A percentile compares a stretch with the other conserved stretches of the same genome.
These are phyloP conservation scores for Arabidopsis hybrid DNA, from an alignment of 441 rosid species.

Conservation along the genomic window DNA sequence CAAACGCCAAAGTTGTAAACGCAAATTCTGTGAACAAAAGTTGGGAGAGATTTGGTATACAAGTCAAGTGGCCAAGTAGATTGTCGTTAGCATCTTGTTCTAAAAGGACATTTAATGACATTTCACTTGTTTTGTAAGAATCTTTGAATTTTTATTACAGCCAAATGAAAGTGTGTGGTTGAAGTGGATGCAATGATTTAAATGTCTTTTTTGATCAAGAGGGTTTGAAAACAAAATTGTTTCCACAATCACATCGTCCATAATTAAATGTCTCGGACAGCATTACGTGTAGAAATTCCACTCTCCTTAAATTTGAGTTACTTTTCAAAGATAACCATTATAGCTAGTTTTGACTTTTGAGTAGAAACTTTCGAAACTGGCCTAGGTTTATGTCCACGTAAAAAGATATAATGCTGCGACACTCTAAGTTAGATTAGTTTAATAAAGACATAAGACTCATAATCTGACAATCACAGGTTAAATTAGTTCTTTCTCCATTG, in stretches of 20 bases:
- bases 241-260: constrained; percentile 35
- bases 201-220: constrained; percentile 23
- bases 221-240: constrained; percentile 1
- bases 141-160: constrained; percentile 23
- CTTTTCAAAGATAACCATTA: constrained; percentile 31
- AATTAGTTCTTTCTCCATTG: not conserved
- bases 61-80: constrained; percentile 43
- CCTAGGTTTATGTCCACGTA: constrained; percentile 26
- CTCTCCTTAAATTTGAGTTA: constrained; percentile 7
- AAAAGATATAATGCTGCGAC: not conserved
- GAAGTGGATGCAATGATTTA: constrained; percentile 27
- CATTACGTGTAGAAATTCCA: constrained; percentile 33
- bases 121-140: constrained; percentile 32
- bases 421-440: too few relatives aligned
- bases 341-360: constrained; percentile 26
- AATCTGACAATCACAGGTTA: not conserved
- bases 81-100: constrained; percentile 46
- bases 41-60: constrained; percentile 25
- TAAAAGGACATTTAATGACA: constrained; percentile 23
- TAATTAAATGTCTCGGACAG: constrained; percentile 28
- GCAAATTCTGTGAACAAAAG: constrained; percentile 32
- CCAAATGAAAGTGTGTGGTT: constrained; percentile 29
- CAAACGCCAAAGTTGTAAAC: constrained; percentile 39
- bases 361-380: constrained; percentile 23
- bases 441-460: not conserved